Base-by-base conservation (phyloP, 2,329 filamentous ascomycete species). In the Cladosporium austrohemisphaericum region DNA sequence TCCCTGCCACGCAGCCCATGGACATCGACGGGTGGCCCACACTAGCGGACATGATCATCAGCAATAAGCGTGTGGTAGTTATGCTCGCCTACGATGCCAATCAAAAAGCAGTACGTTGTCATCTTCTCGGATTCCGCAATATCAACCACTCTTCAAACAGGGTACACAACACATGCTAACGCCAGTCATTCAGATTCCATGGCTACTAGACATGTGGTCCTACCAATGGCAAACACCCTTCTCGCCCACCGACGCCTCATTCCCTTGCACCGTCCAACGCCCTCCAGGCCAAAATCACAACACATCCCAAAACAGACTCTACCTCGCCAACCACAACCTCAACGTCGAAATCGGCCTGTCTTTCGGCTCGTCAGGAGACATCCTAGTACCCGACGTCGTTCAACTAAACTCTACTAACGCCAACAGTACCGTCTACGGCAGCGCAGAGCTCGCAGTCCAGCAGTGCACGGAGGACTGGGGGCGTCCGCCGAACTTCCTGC, bases 191-290 rank as follows among this genome's bases (percentile, higher is more conserved):
- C 75, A 77, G 16, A 84, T 88, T n/a, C 89, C 91, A 0, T 95
- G 88, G 81, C 77, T 95, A 31, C 75, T 95, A 28, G 88, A 95
- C 66, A 78, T 96, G 68, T 96, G 95, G 71, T 80, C 79, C 4
- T 86, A 95, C 62, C 78, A 93, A 71, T 95, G 88, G 87, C 88
- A 95, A 71, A 93, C 90, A 1, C 87, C 88, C 0, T 95, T 95
- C 65, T 87, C 89, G 46, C 89, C 80, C 1, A 80, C 76, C 0
- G 68, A 84, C 59, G 70, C 81, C 3, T 65, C 68, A 1, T 95
- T 95, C 65, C 89, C 91, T 0, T 96, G 91, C 70, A 83, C 73
- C 0, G 75, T 83, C 29, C 81, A 95, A 63, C 83, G 91, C 0
- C 90, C 91, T 1, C 88, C 88, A 0, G 71, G 79, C 32, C 71